A percentile compares a stretch with the other conserved stretches of the same genome.
Conservation (phyloP, 495 filamentous ascomycete species). For the Parachaetomium inaequale region DNA sequence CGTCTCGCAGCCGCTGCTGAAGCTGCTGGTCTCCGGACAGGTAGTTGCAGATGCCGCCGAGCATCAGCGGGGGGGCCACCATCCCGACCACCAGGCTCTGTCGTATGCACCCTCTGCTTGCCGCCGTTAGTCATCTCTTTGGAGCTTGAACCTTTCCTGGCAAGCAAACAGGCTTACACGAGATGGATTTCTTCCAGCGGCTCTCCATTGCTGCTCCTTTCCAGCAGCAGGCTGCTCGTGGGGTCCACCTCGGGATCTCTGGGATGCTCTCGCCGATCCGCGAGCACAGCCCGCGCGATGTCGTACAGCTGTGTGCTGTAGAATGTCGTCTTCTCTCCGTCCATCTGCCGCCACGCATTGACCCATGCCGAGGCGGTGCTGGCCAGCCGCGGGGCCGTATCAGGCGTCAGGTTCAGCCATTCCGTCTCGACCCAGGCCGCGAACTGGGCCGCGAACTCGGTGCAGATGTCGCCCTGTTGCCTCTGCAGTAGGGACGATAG, state of each 20-base stretch:
- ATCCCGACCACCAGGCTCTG: slow-evolving; percentile 2
- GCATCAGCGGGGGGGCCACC: not conserved
- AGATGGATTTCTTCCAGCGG: slow-evolving; percentile 4
- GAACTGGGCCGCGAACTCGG: slow-evolving; percentile 5
- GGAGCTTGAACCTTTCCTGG: too few species aligned
- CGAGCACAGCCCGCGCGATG: not conserved
- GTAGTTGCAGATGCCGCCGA: slow-evolving; percentile 6
- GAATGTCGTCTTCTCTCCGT: not conserved
- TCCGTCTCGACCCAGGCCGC: slow-evolving; percentile 4
- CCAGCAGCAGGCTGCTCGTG: not conserved
- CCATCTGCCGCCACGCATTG: not conserved
- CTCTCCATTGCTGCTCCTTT: not conserved
- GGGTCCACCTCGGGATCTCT: not conserved
- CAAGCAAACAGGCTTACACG: not conserved
- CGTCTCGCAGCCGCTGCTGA: not conserved
- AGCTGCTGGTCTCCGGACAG: not conserved
- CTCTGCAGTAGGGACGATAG: not conserved
- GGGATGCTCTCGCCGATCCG: not conserved
- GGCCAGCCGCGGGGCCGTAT: slow-evolving; percentile 1
- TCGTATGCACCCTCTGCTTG: not conserved
- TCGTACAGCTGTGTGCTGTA: slow-evolving; percentile 5
- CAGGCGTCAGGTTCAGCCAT: slow-evolving; percentile 3
- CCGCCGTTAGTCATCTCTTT: too few species aligned
- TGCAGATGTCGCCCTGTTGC: not conserved
- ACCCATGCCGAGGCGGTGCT: slow-evolving; percentile 5